Conservation (phyloP, 1,139 yeast species). For the Saccharomycopsis crataegensis region DNA sequence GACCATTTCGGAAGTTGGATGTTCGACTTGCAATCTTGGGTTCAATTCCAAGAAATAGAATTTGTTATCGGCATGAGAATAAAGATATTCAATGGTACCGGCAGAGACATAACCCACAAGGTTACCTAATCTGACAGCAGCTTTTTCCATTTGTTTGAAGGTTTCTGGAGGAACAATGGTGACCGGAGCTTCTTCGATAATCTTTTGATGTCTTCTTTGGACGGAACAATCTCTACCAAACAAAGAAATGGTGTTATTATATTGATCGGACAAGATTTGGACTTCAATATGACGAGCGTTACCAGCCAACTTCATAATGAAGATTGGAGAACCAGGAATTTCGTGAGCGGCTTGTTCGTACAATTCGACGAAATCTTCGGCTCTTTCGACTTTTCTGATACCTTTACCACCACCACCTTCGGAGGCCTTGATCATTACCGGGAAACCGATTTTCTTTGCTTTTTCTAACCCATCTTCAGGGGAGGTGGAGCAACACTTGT, state of each 20-base stretch:
- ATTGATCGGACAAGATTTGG: constrained; percentile 89
- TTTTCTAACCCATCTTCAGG: constrained; percentile 85
- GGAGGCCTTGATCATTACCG: constrained; percentile 93
- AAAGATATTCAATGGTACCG: constrained; percentile 96
- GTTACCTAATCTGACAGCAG: constrained; percentile 94
- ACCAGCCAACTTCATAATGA: constrained; percentile 91
- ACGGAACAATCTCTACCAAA: constrained; percentile 97
- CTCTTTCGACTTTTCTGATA: constrained; percentile 83
- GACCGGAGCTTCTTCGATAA: constrained; percentile 95
- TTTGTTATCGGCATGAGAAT: constrained; percentile 88
- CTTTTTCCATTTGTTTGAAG: constrained; percentile 86
- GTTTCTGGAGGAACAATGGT: constrained; percentile 86
- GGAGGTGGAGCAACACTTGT: constrained; percentile 76
- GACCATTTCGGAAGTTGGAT: constrained; percentile 99
- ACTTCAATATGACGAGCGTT: constrained; percentile 94
- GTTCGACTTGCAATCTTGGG: constrained; percentile 98
- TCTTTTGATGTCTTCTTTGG: constrained; percentile 95
- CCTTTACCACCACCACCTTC: constrained; percentile 99
- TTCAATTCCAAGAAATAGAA: constrained; percentile 93
- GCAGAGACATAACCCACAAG: constrained; percentile 97
- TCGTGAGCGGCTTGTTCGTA: constrained; percentile 90
- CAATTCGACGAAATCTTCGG: constrained; percentile 58
- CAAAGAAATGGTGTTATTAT: constrained; percentile 86
- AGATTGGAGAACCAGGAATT: constrained; percentile 94
- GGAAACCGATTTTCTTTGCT: constrained; percentile 86